phyloP scores from a whole-genome alignment of 768 basidiomycete genomes.

The Ephemerocybe angulata region DNA sequence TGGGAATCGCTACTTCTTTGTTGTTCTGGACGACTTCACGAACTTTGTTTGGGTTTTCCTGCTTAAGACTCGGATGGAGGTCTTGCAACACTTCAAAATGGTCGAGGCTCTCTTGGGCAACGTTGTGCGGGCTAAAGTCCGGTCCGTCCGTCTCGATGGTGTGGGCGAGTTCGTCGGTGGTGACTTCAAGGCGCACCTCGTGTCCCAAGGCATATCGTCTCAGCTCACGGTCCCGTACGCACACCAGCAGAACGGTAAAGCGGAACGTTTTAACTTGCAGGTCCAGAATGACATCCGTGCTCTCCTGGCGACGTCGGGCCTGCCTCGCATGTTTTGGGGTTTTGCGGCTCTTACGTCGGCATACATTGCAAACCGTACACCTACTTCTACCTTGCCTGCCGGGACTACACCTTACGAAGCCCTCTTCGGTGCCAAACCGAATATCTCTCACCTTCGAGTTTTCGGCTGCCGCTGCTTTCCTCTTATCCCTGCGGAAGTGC shows the following conservation, averaged over 20 bases:
- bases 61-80: constrained; percentile 8
- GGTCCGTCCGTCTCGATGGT: background rate
- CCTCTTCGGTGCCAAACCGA: constrained; percentile 18
- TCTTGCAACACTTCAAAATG: constrained; percentile 16
- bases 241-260: too few species aligned
- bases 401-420: constrained; percentile 18
- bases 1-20: constrained; percentile 5
- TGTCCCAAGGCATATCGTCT: background rate
- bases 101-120: constrained; percentile 22
- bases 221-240: too few species aligned
- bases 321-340: constrained; percentile 21
- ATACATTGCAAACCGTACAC: constrained; percentile 22
- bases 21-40: constrained; percentile 16
- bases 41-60: constrained; percentile 15
- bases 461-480: constrained; percentile 27
- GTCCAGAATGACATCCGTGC: constrained; percentile 23
- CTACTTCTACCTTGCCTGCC: constrained; percentile 20
- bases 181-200: background rate
- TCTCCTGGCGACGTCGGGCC: constrained; percentile 19
- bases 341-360: constrained; percentile 17
- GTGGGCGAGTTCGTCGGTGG: background rate
- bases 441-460: too few species aligned
- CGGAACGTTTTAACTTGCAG: constrained; percentile 24
- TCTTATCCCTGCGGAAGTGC: constrained; percentile 17
- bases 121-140: constrained; percentile 11